Percentiles rank a stretch among this genome's conserved stretches.
phyloP scores from a whole-genome alignment of 1,284 basidiomycete genomes.

The Ceratobasidium theobromae region DNA sequence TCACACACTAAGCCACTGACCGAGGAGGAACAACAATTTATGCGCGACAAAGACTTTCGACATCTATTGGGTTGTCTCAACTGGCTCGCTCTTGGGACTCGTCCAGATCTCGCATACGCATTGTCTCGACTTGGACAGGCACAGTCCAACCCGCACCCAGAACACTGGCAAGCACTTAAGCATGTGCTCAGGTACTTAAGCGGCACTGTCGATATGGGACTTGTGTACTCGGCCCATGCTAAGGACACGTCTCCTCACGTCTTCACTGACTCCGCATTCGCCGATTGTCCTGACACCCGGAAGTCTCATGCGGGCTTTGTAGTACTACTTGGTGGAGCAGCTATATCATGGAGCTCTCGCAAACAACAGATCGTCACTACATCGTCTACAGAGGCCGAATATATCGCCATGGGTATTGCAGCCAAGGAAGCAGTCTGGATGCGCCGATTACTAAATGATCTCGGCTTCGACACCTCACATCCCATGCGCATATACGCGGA shows the following conservation, averaged over 20 bases:
- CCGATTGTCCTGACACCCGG: conserved; percentile 6
- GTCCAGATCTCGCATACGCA: neutral
- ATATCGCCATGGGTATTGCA: conserved; percentile 42
- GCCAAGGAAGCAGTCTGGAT: conserved; percentile 42
- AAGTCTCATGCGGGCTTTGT: conserved; percentile 47
- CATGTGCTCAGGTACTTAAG: conserved; percentile 25
- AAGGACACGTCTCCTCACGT: neutral
- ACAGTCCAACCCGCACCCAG: conserved; percentile 9
- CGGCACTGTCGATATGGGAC: conserved; percentile 17
- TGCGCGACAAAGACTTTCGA: neutral
- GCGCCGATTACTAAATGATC: conserved; percentile 22
- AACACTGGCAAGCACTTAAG: conserved; percentile 1
- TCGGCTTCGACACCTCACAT: neutral
- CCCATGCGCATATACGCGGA: conserved; percentile 37
- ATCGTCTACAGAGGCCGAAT: conserved; percentile 47
- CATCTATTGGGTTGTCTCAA: neutral
- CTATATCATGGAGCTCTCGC: conserved; percentile 44
- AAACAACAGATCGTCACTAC: conserved; percentile 41
- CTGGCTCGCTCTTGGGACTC: neutral
- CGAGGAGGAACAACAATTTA: neutral
- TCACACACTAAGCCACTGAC: neutral
- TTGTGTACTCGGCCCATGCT: neutral
- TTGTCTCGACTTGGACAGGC: neutral
- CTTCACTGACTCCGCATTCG: conserved; percentile 11
- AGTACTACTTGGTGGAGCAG: conserved; percentile 41